Base-by-base conservation (phyloP, 2,329 filamentous ascomycete genomes). In the Cercospora nicotianae region DNA sequence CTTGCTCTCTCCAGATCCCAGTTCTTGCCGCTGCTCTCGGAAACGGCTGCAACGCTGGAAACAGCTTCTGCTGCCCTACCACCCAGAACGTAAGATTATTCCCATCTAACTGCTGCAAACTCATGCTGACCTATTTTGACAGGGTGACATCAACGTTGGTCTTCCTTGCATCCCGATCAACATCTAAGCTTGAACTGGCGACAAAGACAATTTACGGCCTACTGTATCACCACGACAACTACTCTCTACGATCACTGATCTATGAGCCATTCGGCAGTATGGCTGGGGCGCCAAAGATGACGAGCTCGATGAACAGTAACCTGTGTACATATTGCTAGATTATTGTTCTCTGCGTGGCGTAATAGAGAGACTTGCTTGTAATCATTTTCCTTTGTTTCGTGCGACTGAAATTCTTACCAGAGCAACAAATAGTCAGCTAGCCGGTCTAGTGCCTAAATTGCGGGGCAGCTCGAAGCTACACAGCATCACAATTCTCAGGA, bases 41-140 rank as follows among this genome's bases (percentile, higher is more conserved):
- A 45, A 65, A 33, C 51, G 58, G 57, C 28, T 71, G 69, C 65
- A 42, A 63, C 36, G 48, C 63, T 39, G 68, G 63, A 42, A 68
- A 67, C 58, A 69, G 65, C 16, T 71, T 60, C 68, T 71, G 69
- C 69, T 71, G 69, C 69, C 65, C 68, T n/a, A 65, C 64, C 55
- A 69, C 53, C 45, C 68, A 70, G 33, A 61, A 61, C 42, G 66
- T 67, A 58, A 65, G 66, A 39, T 20, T 7, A 33, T 4, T 6
- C 6, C 16, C 5, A 1, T 31, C 12, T 16, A 20, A 55, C 5
- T 20, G 16, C 16, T n/a, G 5, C 28, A 23, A 28, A 28, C 30
- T 36, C 20, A 13, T 16, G n/a, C 62, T 42, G 23, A n/a, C 33
- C 7, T 10, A 28, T 8, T 10, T 4, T 5, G 5, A 28, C 28